phyloP scores from a whole-genome alignment of 1,284 basidiomycete species.

The Ceratobasidium theobromae region DNA sequence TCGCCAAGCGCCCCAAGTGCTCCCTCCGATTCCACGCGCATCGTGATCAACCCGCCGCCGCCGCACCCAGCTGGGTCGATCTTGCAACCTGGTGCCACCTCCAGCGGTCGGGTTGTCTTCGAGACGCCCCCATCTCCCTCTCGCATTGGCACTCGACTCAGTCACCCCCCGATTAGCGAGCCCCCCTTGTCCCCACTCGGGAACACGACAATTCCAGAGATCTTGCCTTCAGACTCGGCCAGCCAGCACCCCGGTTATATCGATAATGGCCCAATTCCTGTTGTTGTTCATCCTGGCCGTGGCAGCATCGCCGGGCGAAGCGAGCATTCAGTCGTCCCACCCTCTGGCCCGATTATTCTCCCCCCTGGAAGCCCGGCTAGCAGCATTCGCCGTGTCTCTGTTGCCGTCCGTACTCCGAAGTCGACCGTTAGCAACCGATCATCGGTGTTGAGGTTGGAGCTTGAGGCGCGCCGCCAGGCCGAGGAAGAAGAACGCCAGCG shows the following conservation, averaged over 20 bases:
- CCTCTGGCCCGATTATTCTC: constrained; percentile 6
- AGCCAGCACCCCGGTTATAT: constrained; percentile 4
- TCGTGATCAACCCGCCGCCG: constrained; percentile 11
- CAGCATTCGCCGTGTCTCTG: constrained; percentile 3
- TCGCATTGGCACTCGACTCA: constrained; percentile 2
- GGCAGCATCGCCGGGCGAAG: constrained; percentile 1
- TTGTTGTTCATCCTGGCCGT: neutral
- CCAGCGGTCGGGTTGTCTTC: constrained; percentile 2
- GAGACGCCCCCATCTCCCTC: neutral
- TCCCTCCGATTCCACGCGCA: constrained; percentile 7
- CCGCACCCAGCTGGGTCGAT: neutral
- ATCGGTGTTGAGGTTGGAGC: constrained; percentile 23
- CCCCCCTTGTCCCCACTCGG: constrained; percentile 1
- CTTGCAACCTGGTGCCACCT: neutral
- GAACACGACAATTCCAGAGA: neutral
- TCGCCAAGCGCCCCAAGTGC: constrained; percentile 16
- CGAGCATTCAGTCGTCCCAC: neutral
- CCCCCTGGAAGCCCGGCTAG: constrained; percentile 2
- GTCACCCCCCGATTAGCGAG: constrained; percentile 9
- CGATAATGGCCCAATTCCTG: constrained; percentile 8
- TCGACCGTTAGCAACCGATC: constrained; percentile 6
- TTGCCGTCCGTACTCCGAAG: neutral
- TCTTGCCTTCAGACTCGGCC: constrained; percentile 16
- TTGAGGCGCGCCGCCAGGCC: constrained; percentile 25
- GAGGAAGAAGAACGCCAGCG: constrained; percentile 17